A percentile compares a stretch with the other conserved stretches of the same genome.
Conservation (phyloP, 495 filamentous ascomycete genomes). For the Penicillium antarcticum region DNA sequence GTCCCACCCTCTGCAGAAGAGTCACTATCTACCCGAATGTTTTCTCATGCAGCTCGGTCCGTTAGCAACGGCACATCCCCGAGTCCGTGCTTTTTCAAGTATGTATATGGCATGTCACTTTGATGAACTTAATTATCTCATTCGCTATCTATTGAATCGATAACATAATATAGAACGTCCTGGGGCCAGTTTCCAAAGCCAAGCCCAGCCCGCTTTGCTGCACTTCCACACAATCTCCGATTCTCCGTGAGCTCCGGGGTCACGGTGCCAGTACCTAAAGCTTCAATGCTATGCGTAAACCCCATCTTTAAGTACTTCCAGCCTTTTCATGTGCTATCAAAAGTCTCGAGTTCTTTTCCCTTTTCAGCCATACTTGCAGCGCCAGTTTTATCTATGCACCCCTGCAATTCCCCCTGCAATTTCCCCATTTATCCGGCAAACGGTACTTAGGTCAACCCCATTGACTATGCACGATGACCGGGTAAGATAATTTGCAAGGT, state of each 20-base stretch:
- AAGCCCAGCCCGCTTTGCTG: slow-evolving; percentile 1
- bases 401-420: background rate
- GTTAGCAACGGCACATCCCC: background rate
- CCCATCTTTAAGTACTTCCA: background rate
- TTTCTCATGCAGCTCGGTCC: background rate
- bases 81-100: slow-evolving; percentile 10
- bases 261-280: slow-evolving; percentile 6
- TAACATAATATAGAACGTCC: background rate
- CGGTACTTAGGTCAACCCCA: background rate
- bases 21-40: background rate
- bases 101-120: background rate
- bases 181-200: background rate
- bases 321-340: background rate
- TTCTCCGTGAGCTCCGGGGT: slow-evolving; percentile 9
- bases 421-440: background rate
- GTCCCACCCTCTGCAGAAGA: background rate
- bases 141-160: background rate
- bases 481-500: no score
- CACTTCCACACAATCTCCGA: slow-evolving; percentile 15
- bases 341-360: background rate
- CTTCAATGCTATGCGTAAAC: slow-evolving; percentile 4
- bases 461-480: background rate
- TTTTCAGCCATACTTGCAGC: background rate
- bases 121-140: background rate
- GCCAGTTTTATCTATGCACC: background rate